Conservation (phyloP, 257 asterid genomes). For the Nicotiana attenuata region DNA sequence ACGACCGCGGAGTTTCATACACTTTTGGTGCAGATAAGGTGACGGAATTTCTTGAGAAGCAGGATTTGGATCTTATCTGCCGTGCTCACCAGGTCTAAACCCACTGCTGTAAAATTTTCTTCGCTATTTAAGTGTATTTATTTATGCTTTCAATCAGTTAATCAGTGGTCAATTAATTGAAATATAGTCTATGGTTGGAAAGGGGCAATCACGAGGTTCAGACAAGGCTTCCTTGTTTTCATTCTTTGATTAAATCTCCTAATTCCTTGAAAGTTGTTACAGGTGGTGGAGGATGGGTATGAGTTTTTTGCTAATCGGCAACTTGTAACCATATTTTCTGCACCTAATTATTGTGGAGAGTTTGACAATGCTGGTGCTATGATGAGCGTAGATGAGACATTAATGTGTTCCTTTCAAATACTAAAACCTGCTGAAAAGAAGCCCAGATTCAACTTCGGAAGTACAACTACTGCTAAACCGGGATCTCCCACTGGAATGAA, state of each 20-base stretch:
- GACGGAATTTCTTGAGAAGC: conserved; percentile 31
- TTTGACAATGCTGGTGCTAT: conserved; percentile 37
- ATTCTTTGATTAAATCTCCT: background rate
- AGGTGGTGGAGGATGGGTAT: conserved; percentile 39
- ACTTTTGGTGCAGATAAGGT: conserved; percentile 39
- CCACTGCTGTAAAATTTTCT: background rate
- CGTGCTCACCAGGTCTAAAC: conserved; percentile 36
- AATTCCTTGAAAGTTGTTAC: background rate
- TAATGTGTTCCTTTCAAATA: conserved; percentile 39
- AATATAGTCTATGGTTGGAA: background rate
- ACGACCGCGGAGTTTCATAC: conserved; percentile 35
- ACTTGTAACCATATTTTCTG: conserved; percentile 35
- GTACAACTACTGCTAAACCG: conserved; percentile 19
- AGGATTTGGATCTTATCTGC: conserved; percentile 32
- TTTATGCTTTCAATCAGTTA: background rate
- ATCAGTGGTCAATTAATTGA: background rate
- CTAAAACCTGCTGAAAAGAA: conserved; percentile 35
- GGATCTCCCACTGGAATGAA: conserved; percentile 16
- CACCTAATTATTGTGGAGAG: conserved; percentile 38
- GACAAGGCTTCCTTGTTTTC: background rate
- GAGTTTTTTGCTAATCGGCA: conserved; percentile 35
- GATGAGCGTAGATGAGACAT: conserved; percentile 37
- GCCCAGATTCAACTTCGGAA: conserved; percentile 23
- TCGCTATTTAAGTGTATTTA: background rate
- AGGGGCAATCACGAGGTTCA: background rate